phyloP scores from a whole-genome alignment of 768 basidiomycete species.

The Rhodotorula sphaerocarpa region DNA sequence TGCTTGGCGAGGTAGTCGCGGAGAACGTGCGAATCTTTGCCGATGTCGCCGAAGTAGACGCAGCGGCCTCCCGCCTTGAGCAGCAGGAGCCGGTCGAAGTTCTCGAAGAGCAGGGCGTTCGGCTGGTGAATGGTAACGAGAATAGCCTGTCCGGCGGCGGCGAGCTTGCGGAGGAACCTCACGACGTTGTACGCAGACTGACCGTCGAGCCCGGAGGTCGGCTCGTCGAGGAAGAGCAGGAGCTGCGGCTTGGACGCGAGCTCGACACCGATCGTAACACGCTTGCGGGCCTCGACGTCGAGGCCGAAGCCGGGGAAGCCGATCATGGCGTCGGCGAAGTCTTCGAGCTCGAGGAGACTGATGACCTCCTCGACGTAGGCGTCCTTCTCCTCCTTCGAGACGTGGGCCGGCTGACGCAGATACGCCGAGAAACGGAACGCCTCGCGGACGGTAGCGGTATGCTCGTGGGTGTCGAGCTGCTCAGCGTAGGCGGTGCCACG shows the following conservation, averaged over 20 bases:
- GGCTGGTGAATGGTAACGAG: conserved; percentile 49
- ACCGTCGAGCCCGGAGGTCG: conserved; percentile 46
- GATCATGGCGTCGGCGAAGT: conserved; percentile 73
- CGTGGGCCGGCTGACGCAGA: conserved; percentile 37
- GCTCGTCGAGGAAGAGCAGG: conserved; percentile 50
- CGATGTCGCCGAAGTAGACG: conserved; percentile 79
- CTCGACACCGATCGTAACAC: conserved; percentile 63
- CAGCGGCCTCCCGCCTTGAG: conserved; percentile 71
- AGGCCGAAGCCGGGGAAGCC: conserved; percentile 44
- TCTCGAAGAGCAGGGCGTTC: conserved; percentile 66
- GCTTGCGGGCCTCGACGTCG: conserved; percentile 38
- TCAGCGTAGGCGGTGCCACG: conserved; percentile 60
- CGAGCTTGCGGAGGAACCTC: conserved; percentile 47
- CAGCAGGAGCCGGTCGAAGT: conserved; percentile 57
- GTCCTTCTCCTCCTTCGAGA: conserved; percentile 40
- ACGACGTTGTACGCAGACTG: conserved; percentile 48
- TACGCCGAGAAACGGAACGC: conserved; percentile 40
- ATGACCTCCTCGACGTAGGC: conserved; percentile 53
- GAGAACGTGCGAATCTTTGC: conserved; percentile 59
- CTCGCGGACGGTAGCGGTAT: conserved; percentile 52
- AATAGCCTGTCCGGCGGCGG: conserved; percentile 46
- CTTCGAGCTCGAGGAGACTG: conserved; percentile 73
- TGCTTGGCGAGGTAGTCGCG: conserved; percentile 67
- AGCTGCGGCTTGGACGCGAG: conserved; percentile 57
- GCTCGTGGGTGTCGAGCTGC: conserved; percentile 70